Conservation (phyloP, 202 grass and related monocot species). For the Setaria italica region DNA sequence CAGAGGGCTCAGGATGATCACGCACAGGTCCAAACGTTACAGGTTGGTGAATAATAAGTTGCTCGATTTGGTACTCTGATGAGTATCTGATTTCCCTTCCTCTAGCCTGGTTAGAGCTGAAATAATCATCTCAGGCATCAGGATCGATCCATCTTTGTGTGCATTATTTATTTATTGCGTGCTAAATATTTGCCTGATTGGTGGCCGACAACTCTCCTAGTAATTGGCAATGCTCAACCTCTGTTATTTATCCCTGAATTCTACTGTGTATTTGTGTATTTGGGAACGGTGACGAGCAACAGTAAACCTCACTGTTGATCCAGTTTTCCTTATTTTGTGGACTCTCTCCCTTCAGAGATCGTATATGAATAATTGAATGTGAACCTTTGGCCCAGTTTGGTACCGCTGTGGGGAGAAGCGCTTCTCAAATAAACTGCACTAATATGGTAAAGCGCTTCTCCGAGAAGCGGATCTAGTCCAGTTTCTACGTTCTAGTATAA, state of each 20-base stretch:
- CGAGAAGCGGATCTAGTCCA: no score
- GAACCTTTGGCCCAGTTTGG: no score
- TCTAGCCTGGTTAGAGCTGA: neutral
- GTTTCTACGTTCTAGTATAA: no score
- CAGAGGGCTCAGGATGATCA: no score
- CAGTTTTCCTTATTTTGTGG: no score
- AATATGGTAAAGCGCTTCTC: no score
- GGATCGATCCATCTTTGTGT: neutral
- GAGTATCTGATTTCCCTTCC: neutral
- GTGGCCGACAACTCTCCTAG: neutral
- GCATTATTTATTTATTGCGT: neutral
- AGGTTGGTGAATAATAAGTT: neutral
- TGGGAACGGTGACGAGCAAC: no score
- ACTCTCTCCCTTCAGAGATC: no score
- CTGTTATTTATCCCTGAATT: neutral
- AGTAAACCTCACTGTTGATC: no score
- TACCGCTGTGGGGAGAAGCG: no score
- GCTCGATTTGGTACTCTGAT: neutral
- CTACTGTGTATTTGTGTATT: neutral
- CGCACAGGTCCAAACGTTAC: neutral
- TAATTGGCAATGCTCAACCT: neutral
- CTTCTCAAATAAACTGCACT: no score
- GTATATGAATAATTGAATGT: no score
- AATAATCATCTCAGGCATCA: neutral
- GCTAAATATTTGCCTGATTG: neutral